A percentile compares a stretch with the other conserved stretches of the same genome.
These are phyloP conservation scores for Penicillium waksmanii DNA, from an alignment of 495 filamentous ascomycete species.

Conservation along the genomic window DNA sequence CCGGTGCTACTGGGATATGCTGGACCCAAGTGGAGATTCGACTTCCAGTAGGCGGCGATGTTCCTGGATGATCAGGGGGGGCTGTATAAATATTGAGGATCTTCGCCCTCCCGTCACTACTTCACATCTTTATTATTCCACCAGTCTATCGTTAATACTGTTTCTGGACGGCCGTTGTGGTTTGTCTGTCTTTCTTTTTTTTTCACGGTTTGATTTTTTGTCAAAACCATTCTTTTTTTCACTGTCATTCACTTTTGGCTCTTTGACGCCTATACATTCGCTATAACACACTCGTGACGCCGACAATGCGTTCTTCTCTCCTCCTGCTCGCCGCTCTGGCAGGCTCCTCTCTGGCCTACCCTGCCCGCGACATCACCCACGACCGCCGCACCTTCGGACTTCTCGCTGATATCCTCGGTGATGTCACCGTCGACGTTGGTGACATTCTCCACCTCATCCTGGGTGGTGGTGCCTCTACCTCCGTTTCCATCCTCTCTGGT, in stretches of 20 bases:
- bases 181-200: conserved; percentile 24
- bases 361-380: conserved; percentile 32
- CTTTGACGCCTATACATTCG: conserved; percentile 11
- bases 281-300: conserved; percentile 27
- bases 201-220: conserved; percentile 9
- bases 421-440: conserved; percentile 25
- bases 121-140: conserved; percentile 30
- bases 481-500: conserved; percentile 31
- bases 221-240: conserved; percentile 17
- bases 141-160: conserved; percentile 45
- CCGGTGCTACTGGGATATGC: neutral
- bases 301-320: conserved; percentile 44
- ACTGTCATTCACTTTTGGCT: conserved; percentile 15
- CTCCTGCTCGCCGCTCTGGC: conserved; percentile 46
- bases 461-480: conserved; percentile 23
- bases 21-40: conserved; percentile 13
- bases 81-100: conserved; percentile 47
- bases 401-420: conserved; percentile 21
- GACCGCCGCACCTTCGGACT: conserved; percentile 38
- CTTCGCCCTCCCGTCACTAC: conserved; percentile 28
- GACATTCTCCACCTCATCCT: conserved; percentile 30
- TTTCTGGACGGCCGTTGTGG: conserved; percentile 27
- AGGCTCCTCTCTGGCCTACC: conserved; percentile 39
- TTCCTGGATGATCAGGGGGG: conserved; percentile 37
- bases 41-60: conserved; percentile 1